Percentiles rank a stretch among this genome's conserved stretches.
phyloP scores from a whole-genome alignment of 441 rosid genomes.

The Gossypium trilobum region DNA sequence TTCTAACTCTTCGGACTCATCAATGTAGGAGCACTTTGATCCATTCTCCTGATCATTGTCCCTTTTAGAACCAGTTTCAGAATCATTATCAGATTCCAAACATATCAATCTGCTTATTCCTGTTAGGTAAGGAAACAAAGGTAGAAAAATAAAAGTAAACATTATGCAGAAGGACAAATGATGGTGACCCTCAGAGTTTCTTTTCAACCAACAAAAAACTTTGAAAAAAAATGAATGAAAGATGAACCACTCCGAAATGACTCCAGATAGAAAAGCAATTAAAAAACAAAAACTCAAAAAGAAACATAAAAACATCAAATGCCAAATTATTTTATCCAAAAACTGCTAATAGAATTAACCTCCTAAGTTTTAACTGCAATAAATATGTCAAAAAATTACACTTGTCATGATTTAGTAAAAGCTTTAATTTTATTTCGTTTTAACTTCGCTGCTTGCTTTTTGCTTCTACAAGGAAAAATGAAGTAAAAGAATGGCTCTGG shows the following conservation, averaged over 20 bases:
- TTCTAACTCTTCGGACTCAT: conserved; percentile 21
- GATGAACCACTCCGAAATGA: background rate
- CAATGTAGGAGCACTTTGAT: conserved; percentile 18
- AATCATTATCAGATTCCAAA: conserved; percentile 64
- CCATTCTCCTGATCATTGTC: conserved; percentile 28
- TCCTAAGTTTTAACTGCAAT: background rate
- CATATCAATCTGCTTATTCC: conserved; percentile 42
- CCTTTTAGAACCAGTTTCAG: conserved; percentile 27
- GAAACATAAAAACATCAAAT: background rate
- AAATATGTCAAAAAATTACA: background rate
- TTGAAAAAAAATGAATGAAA: background rate
- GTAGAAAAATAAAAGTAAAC: background rate
- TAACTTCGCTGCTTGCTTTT: background rate
- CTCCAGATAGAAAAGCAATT: background rate
- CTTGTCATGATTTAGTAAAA: background rate
- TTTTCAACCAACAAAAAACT: background rate
- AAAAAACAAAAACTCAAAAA: conserved; percentile 2
- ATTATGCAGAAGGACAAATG: background rate
- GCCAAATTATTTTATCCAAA: background rate
- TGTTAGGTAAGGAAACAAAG: conserved; percentile 12
- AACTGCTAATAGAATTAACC: background rate
- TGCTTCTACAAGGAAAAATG: background rate
- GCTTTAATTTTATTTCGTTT: background rate
- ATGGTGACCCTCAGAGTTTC: background rate
- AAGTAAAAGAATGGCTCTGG: background rate